These are phyloP conservation scores for Penicillium coprophilum DNA, from an alignment of 495 filamentous ascomycete species.

Conservation along the genomic window DNA sequence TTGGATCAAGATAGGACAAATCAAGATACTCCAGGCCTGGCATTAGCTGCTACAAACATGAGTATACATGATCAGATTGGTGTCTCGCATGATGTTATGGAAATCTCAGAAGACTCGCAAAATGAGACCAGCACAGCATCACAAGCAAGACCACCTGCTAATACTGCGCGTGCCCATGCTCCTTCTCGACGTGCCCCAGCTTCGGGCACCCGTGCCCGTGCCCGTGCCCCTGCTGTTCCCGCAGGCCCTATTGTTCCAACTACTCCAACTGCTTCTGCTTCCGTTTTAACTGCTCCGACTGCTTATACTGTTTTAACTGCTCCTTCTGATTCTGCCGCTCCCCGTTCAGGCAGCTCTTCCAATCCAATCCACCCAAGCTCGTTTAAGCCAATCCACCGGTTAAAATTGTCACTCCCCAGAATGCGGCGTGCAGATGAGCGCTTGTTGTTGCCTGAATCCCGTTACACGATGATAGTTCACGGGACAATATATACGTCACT, in stretches of 20 bases:
- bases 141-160: not conserved
- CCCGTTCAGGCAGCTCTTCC: not conserved
- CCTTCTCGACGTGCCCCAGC: not conserved
- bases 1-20: not conserved
- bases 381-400: not conserved
- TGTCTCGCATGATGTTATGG: not conserved
- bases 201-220: not conserved
- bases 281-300: not conserved
- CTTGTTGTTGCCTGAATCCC: not conserved
- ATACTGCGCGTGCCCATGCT: not conserved
- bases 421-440: conserved; percentile 2
- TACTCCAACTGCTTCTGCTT: not conserved
- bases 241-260: not conserved
- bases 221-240: not conserved
- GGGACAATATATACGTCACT: not conserved
- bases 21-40: not conserved
- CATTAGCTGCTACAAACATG: no score
- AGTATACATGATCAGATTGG: not conserved
- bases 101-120: conserved; percentile 1
- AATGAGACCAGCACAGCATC: not conserved
- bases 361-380: not conserved
- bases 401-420: not conserved
- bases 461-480: not conserved
- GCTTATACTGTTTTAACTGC: not conserved
- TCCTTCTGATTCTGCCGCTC: not conserved